Conservation (phyloP, 2,329 filamentous ascomycete species). For the Chaetomiaceae sp. region DNA sequence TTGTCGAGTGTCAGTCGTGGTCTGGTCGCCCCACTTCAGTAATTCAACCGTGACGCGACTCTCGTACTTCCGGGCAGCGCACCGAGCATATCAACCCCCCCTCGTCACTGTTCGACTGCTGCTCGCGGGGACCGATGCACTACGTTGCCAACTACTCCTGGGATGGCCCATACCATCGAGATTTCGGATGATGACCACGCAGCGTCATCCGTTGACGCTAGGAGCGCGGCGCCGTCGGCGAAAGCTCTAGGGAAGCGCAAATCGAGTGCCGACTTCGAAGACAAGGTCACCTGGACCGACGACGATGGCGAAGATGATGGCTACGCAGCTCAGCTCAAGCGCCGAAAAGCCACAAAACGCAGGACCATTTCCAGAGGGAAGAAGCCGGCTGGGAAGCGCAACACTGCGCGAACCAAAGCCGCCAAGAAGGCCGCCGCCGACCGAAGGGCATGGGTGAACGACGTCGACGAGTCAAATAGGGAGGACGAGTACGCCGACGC, state of each 20-base stretch:
- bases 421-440: neutral
- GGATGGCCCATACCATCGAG: slow-evolving; percentile 17
- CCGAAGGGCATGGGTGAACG: neutral
- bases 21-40: no score
- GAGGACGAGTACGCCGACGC: slow-evolving; percentile 30
- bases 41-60: no score
- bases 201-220: slow-evolving; percentile 14
- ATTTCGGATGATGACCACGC: slow-evolving; percentile 23
- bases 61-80: no score
- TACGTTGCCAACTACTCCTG: neutral
- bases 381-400: slow-evolving; percentile 21
- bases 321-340: slow-evolving; percentile 52
- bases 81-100: no score
- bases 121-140: slow-evolving; percentile 10
- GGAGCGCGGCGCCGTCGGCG: neutral
- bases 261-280: slow-evolving; percentile 30
- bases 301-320: slow-evolving; percentile 52
- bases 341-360: slow-evolving; percentile 43
- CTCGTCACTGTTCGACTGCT: no score
- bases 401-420: neutral
- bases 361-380: slow-evolving; percentile 32
- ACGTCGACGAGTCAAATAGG: slow-evolving; percentile 9
- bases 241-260: slow-evolving; percentile 33
- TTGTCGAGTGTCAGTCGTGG: no score
- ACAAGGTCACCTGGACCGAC: slow-evolving; percentile 50